Evolutionary conservation across 176 grass and related monocot species (phyloP).

Genomic region (Metroxylon sagu): DNA sequence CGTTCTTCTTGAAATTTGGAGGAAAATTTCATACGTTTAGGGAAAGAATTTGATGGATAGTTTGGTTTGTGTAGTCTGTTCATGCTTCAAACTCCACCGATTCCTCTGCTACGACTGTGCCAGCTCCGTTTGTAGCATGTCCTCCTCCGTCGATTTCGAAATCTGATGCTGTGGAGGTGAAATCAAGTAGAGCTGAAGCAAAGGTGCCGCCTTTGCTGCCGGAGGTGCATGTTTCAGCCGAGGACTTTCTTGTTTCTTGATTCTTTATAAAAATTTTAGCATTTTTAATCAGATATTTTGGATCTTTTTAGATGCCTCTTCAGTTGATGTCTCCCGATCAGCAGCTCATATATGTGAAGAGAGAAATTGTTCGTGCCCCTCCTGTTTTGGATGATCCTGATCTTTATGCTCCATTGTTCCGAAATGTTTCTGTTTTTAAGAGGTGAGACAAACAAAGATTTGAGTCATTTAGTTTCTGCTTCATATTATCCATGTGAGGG

Average conservation of each 20-base stretch:
- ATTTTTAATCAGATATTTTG: not conserved
- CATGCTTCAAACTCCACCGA: not conserved
- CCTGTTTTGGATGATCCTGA: slow-evolving; percentile 41
- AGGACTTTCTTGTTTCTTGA: not conserved
- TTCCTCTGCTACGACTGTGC: slow-evolving; percentile 5
- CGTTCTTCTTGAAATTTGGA: too few relatives aligned
- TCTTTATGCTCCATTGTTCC: slow-evolving; percentile 53
- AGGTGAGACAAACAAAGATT: slow-evolving; percentile 23
- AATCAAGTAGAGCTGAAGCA: not conserved
- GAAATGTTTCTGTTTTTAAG: slow-evolving; percentile 60
- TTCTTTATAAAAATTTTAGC: slow-evolving; percentile 6
- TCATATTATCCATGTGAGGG: too few relatives aligned
- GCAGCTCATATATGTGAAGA: slow-evolving; percentile 71
- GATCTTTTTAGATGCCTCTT: slow-evolving; percentile 35
- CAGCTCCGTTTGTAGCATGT: slow-evolving; percentile 16
- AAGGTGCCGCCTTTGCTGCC: slow-evolving; percentile 9
- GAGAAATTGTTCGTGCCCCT: slow-evolving; percentile 42
- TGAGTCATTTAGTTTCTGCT: too few relatives aligned
- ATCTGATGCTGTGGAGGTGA: slow-evolving; percentile 17
- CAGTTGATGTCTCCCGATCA: slow-evolving; percentile 53
- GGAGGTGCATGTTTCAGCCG: slow-evolving; percentile 31
- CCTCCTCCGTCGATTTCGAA: slow-evolving; percentile 17
- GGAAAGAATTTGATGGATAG: too few relatives aligned
- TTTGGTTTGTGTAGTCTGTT: too few relatives aligned
- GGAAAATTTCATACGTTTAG: too few relatives aligned